Percentiles rank a stretch among this genome's conserved stretches.
phyloP scores from a whole-genome alignment of 176 grass and related monocot species.

The Luzula sylvatica region DNA sequence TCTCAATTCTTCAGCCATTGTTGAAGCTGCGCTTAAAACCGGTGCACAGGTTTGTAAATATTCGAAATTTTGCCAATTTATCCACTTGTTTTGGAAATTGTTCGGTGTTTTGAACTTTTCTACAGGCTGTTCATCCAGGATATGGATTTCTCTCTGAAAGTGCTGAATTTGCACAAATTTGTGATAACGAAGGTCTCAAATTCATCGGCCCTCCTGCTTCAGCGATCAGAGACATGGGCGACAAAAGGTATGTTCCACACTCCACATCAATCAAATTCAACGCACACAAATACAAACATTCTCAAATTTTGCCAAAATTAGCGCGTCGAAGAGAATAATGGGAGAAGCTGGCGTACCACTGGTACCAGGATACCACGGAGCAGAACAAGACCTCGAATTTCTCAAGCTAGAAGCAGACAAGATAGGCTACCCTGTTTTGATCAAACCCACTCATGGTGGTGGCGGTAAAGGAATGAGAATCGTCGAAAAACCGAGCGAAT shows the following conservation, averaged over 20 bases:
- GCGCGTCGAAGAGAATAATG: conserved; percentile 97
- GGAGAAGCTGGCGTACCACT: conserved; percentile 74
- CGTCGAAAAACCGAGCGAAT: conserved; percentile 59
- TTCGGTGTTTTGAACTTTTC: not conserved
- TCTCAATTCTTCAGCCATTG: conserved; percentile 58
- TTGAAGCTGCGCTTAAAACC: conserved; percentile 64
- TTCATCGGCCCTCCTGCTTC: conserved; percentile 87
- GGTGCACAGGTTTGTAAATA: conserved; percentile 44
- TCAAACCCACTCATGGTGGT: conserved; percentile 94
- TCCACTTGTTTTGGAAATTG: not conserved
- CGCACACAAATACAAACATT: not conserved
- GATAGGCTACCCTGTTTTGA: conserved; percentile 89
- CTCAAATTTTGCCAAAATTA: conserved; percentile 21
- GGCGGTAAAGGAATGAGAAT: conserved; percentile 99
- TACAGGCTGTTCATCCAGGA: conserved; percentile 79
- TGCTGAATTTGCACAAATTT: conserved; percentile 80
- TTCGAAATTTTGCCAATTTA: not conserved
- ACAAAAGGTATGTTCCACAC: conserved; percentile 52
- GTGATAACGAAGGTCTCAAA: conserved; percentile 57
- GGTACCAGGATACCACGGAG: conserved; percentile 83
- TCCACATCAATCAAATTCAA: not conserved
- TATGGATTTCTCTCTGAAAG: conserved; percentile 98
- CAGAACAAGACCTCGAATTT: conserved; percentile 69
- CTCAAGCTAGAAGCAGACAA: conserved; percentile 76
- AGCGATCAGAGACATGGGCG: conserved; percentile 85